Base-by-base conservation (phyloP, 2,329 filamentous ascomycete species). In the Clathrospora elynae region DNA sequence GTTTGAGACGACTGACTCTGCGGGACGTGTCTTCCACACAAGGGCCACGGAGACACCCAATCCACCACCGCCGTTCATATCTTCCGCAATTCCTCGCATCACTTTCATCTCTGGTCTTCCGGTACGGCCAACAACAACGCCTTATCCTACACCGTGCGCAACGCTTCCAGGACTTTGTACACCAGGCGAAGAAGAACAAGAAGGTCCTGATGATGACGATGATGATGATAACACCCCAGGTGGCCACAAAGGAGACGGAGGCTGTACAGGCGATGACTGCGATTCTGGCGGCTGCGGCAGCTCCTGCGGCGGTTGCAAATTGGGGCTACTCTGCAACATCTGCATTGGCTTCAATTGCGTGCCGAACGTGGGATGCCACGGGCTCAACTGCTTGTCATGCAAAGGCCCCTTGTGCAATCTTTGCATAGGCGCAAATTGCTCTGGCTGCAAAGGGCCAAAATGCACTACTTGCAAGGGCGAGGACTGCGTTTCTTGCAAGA, bases 281-380 rank as follows among this genome's bases (percentile, higher is more conserved):
- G 36, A 33, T 24, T 23, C 25, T 24, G 28, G 36, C 36, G 28
- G 36, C 22, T 40, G 36, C 17, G 25, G 36, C 6, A 40, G 36
- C 20, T 40, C 36, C 11, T 40, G 36, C 20, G 36, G 36, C 28
- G 36, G 36, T 26, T 40, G 36, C 36, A 33, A 40, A 40, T 13
- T 40, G 6, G 25, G 36, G 6, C 36, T 40, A 11, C 36, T 40
- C n/a, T 40, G 36, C 19, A 20, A 40, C 28, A 14, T 40, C 14
- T 40, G 36, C 19, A 25, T 40, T 14, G 36, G 36, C 14, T 33
- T 40, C 36, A 24, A 40, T 12, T 40, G 36, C 36, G 5, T 19
- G 12, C 22, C 22, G 22, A 28, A 28, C 6, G 6, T 28, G 25
- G 11, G n/a, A 13, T 40, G 36, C 17, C 10, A 12, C 13, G 36